Evolutionary conservation across 2,329 filamentous ascomycete species (phyloP).

Genomic region (Venturia effusa): DNA sequence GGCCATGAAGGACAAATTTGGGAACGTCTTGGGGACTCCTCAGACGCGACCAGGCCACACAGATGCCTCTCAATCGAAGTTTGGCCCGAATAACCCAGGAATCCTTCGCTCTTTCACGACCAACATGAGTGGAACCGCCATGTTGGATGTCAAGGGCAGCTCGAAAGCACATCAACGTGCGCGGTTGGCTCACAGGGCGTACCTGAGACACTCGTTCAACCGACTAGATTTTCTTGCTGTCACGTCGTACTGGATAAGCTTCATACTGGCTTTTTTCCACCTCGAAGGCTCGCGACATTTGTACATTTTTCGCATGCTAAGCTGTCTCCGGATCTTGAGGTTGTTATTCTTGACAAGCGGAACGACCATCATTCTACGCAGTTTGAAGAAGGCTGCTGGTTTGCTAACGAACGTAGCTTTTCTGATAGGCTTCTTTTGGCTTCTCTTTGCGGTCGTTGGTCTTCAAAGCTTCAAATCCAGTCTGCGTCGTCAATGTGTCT

Average conservation of each 20-base stretch:
- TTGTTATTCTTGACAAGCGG: slow-evolving; percentile 87
- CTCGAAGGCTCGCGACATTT: slow-evolving; percentile 61
- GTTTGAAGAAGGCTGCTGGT: slow-evolving; percentile 89
- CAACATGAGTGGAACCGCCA: slow-evolving; percentile 44
- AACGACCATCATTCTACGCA: slow-evolving; percentile 84
- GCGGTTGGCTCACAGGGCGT: slow-evolving; percentile 81
- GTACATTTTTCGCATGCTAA: slow-evolving; percentile 92
- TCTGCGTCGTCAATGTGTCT: slow-evolving; percentile 37
- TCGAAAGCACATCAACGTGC: slow-evolving; percentile 67
- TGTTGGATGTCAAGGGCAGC: slow-evolving; percentile 36
- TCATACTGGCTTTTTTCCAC: slow-evolving; percentile 58
- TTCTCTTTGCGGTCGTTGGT: slow-evolving; percentile 91
- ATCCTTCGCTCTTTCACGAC: slow-evolving; percentile 69
- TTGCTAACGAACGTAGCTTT: slow-evolving; percentile 88
- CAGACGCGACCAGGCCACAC: slow-evolving; percentile 27
- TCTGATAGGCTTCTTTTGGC: slow-evolving; percentile 93
- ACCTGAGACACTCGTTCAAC: slow-evolving; percentile 91
- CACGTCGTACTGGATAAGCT: slow-evolving; percentile 89
- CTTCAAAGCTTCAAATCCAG: slow-evolving; percentile 76
- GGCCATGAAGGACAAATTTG: slow-evolving; percentile 65
- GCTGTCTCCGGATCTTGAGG: slow-evolving; percentile 82
- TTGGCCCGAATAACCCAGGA: slow-evolving; percentile 35
- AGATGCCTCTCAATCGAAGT: slow-evolving; percentile 22
- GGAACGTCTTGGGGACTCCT: slow-evolving; percentile 39
- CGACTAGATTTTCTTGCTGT: slow-evolving; percentile 90